Conservation (phyloP, 805 yeast species). For the Yamadazyma ubonensis region DNA sequence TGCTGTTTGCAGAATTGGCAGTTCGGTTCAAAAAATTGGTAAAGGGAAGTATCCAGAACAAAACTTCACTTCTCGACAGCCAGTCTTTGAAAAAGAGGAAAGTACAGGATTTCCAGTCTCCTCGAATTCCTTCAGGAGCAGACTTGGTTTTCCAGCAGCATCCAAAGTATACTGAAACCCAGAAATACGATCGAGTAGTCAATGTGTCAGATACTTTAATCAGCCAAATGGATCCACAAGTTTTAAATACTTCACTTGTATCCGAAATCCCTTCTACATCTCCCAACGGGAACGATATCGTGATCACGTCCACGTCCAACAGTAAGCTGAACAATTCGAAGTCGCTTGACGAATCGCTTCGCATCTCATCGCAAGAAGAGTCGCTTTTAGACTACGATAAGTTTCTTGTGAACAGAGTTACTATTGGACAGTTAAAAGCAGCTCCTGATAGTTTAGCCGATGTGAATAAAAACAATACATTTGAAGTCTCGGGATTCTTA, state of each 20-base stretch:
- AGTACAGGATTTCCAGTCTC: too few species aligned
- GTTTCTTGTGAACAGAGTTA: conserved; percentile 4
- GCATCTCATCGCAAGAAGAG: too few species aligned
- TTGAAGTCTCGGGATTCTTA: conserved; percentile 20
- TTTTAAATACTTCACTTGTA: conserved; percentile 8
- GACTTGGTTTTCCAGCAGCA: conserved; percentile 7
- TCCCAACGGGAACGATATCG: background rate
- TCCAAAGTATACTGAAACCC: conserved; percentile 5
- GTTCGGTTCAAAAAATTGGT: conserved; percentile 1
- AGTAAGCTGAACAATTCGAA: background rate
- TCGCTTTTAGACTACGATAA: background rate
- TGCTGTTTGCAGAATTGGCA: background rate
- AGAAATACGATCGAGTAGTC: background rate
- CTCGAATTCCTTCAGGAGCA: conserved; percentile 1
- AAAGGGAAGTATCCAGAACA: background rate
- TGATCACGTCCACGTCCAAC: conserved; percentile 2
- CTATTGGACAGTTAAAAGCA: conserved; percentile 8
- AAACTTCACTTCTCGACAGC: too few species aligned
- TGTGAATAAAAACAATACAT: conserved; percentile 14
- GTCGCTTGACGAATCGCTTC: too few species aligned
- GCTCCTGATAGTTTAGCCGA: conserved; percentile 14
- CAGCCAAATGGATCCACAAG: conserved; percentile 8
- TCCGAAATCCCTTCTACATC: conserved; percentile 3
- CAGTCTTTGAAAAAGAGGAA: too few species aligned
- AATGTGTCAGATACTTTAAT: conserved; percentile 3